Evolutionary conservation across 208 protist genomes (phyloP).

Genomic region (Spongospora subterranea): DNA sequence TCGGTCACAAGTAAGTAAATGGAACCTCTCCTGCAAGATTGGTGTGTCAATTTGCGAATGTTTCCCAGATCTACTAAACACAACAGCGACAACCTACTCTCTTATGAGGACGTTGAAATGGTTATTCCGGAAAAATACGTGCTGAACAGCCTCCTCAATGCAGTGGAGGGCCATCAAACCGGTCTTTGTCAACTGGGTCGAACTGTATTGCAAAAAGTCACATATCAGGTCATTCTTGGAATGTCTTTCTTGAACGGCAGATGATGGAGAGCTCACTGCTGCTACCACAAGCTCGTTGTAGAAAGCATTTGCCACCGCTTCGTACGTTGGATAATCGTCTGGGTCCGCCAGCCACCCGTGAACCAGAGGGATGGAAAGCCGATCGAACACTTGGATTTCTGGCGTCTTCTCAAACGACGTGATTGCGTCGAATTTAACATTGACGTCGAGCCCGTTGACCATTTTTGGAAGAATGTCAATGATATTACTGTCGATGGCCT

Average conservation of each 20-base stretch:
- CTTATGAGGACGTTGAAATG: constrained; percentile 7
- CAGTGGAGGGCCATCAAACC: background rate
- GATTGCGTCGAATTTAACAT: constrained; percentile 43
- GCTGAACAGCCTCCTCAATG: background rate
- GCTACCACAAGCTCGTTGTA: constrained; percentile 43
- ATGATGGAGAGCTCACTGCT: background rate
- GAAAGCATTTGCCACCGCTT: background rate
- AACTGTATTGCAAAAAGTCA: background rate
- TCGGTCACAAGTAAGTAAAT: constrained; percentile 21
- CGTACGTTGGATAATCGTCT: background rate
- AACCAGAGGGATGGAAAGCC: constrained; percentile 5
- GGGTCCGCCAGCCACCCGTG: constrained; percentile 38
- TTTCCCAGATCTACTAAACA: background rate
- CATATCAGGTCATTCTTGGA: background rate
- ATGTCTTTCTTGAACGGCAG: background rate
- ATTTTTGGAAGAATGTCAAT: background rate
- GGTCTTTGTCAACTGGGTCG: background rate
- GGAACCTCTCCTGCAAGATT: background rate
- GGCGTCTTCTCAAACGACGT: background rate
- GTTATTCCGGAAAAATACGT: constrained; percentile 52
- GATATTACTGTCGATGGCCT: background rate
- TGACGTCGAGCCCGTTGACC: constrained; percentile 47
- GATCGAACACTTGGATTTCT: background rate
- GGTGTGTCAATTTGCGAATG: too few species aligned
- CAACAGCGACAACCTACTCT: background rate